Percentiles rank a stretch among this genome's conserved stretches.
phyloP scores from a whole-genome alignment of 768 basidiomycete species.

The Leccinum arenicola region DNA sequence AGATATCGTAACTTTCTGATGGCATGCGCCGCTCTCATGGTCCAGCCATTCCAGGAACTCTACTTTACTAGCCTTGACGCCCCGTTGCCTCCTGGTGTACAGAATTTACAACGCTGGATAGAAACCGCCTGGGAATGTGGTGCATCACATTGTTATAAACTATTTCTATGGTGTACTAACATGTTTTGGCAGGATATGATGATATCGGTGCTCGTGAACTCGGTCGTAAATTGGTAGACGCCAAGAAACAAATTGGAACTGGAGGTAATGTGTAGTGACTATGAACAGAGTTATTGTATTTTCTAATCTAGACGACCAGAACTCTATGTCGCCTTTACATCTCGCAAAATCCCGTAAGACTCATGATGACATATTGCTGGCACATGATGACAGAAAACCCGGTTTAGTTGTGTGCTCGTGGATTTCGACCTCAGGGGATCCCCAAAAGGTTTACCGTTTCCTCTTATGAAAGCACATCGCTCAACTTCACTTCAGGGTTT shows the following conservation, averaged over 20 bases:
- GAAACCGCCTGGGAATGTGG: conserved; percentile 79
- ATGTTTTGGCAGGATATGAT: conserved; percentile 58
- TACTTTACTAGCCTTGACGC: conserved; percentile 61
- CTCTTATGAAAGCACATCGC: background rate
- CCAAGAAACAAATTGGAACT: conserved; percentile 79
- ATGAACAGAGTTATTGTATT: background rate
- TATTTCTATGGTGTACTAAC: background rate
- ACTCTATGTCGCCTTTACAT: conserved; percentile 75
- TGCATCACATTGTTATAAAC: conserved; percentile 17
- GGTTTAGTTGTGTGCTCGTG: conserved; percentile 52
- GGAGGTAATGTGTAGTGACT: conserved; percentile 46
- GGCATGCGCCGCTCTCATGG: conserved; percentile 69
- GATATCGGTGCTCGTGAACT: conserved; percentile 61
- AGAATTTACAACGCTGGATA: conserved; percentile 75
- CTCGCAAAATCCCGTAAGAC: conserved; percentile 78
- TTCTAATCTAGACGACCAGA: conserved; percentile 41
- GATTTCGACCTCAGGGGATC: conserved; percentile 57
- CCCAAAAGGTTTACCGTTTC: conserved; percentile 38
- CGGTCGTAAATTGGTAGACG: conserved; percentile 47
- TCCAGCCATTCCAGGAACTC: conserved; percentile 55
- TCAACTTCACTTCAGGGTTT: conserved; percentile 34
- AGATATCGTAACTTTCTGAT: conserved; percentile 87
- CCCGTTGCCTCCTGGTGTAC: conserved; percentile 62
- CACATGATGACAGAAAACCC: background rate
- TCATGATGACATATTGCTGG: background rate